A percentile compares a stretch with the other conserved stretches of the same genome.
Evolutionary conservation across 768 basidiomycete species (phyloP).

Genomic region (Xerocomus spinulosus): DNA sequence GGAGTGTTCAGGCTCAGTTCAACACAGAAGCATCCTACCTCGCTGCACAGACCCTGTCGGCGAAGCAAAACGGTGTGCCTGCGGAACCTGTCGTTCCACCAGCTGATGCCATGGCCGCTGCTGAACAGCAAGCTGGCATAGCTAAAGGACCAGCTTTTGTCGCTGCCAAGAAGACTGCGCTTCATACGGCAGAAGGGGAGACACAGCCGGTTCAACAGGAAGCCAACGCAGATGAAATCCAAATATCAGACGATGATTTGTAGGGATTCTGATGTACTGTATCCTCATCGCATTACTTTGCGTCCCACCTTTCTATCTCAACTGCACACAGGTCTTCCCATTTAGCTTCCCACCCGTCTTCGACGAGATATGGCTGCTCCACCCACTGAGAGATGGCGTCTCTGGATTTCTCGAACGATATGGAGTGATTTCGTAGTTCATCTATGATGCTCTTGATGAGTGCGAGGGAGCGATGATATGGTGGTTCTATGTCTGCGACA

Average conservation of each 20-base stretch:
- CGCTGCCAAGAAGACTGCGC: conserved; percentile 58
- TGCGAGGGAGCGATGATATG: conserved; percentile 64
- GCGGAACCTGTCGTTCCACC: conserved; percentile 40
- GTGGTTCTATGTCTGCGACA: conserved; percentile 50
- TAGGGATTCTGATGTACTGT: conserved; percentile 28
- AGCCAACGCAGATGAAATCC: conserved; percentile 78
- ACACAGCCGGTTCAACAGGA: conserved; percentile 24
- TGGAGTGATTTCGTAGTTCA: conserved; percentile 56
- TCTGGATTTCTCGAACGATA: conserved; percentile 67
- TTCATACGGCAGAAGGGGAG: conserved; percentile 37
- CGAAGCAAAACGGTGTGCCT: conserved; percentile 50
- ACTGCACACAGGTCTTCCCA: conserved; percentile 78
- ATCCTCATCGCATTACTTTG: conserved; percentile 22
- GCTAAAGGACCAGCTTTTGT: conserved; percentile 71
- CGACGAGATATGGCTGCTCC: conserved; percentile 62
- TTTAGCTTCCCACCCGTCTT: conserved; percentile 60
- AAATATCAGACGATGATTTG: conserved; percentile 77
- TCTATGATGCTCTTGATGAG: conserved; percentile 54
- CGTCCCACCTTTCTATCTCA: conserved; percentile 73
- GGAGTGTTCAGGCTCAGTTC: conserved; percentile 97
- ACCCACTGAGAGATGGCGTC: conserved; percentile 62
- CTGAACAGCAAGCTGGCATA: conserved; percentile 59
- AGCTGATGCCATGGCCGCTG: conserved; percentile 84
- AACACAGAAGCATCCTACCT: conserved; percentile 95
- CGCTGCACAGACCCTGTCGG: conserved; percentile 82